phyloP scores from a whole-genome alignment of 805 yeast genomes.

The Saccharomycopsis fodiens region DNA sequence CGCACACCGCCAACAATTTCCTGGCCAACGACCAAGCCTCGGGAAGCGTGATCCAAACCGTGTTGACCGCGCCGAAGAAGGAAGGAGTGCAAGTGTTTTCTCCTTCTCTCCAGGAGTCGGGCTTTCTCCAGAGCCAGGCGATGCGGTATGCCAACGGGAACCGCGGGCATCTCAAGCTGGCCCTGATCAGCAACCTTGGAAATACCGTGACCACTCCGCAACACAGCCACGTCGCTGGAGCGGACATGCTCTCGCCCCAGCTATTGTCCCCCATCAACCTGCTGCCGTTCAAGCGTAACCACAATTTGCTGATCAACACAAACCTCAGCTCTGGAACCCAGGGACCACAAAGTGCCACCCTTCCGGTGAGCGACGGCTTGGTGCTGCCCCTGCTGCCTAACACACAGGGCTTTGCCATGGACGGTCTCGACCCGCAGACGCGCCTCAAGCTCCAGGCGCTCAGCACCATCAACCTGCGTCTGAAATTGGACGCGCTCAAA shows the following conservation, averaged over 20 bases:
- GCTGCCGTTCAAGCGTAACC: constrained; percentile 12
- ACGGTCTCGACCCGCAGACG: constrained; percentile 24
- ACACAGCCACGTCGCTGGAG: neutral
- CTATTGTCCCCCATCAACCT: constrained; percentile 15
- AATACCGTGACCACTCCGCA: neutral
- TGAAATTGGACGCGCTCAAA: constrained; percentile 32
- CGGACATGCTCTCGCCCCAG: constrained; percentile 6
- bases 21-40: constrained; percentile 13
- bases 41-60: constrained; percentile 14
- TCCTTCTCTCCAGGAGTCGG: constrained; percentile 20
- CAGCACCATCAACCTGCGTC: constrained; percentile 54
- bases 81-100: constrained; percentile 17
- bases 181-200: constrained; percentile 7
- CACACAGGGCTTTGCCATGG: constrained; percentile 20
- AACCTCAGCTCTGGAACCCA: neutral
- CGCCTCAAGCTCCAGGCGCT: constrained; percentile 61
- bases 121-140: constrained; percentile 21
- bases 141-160: constrained; percentile 15
- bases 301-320: constrained; percentile 14
- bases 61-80: constrained; percentile 5
- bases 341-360: constrained; percentile 6
- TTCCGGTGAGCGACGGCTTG: constrained; percentile 3
- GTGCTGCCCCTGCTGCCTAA: constrained; percentile 22
- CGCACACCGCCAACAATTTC: neutral
- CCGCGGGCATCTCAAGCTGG: constrained; percentile 8